Evolutionary conservation across 2,329 filamentous ascomycete species (phyloP).

Genomic region (Camptophora hylomeconis): DNA sequence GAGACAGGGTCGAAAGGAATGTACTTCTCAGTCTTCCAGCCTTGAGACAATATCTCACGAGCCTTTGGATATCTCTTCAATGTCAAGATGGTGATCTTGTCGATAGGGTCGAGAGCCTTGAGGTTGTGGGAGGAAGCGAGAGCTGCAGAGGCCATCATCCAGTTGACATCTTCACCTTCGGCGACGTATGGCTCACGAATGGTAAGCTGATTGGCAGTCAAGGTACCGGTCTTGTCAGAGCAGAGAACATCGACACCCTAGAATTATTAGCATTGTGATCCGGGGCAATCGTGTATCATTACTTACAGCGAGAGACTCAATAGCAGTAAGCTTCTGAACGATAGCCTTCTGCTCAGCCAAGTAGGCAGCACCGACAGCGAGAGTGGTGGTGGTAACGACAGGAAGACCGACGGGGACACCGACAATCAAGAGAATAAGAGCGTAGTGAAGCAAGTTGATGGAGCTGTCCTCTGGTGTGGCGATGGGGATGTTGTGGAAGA

Average conservation of each 20-base stretch:
- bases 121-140: slow-evolving; percentile 68
- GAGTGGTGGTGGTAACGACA: slow-evolving; percentile 64
- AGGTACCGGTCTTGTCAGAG: slow-evolving; percentile 71
- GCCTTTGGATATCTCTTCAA: slow-evolving; percentile 66
- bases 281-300: neutral
- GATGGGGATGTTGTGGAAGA: slow-evolving; percentile 58
- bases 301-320: slow-evolving; percentile 55
- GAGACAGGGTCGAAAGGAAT: slow-evolving; percentile 67
- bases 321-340: slow-evolving; percentile 67
- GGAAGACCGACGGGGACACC: slow-evolving; percentile 70
- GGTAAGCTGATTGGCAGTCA: slow-evolving; percentile 62
- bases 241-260: slow-evolving; percentile 61
- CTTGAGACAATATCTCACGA: slow-evolving; percentile 59
- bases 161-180: slow-evolving; percentile 66
- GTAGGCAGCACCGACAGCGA: slow-evolving; percentile 65
- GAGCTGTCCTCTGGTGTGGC: slow-evolving; percentile 44
- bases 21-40: slow-evolving; percentile 68
- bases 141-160: slow-evolving; percentile 72
- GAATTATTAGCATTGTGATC: slow-evolving; percentile 2
- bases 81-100: slow-evolving; percentile 66
- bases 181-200: slow-evolving; percentile 66
- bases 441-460: slow-evolving; percentile 54
- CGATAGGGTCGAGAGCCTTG: slow-evolving; percentile 65
- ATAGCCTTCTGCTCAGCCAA: slow-evolving; percentile 67
- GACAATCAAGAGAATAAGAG: slow-evolving; percentile 59